Evolutionary conservation across 176 grass and related monocot genomes (phyloP).

Genomic region (Phragmites australis): DNA sequence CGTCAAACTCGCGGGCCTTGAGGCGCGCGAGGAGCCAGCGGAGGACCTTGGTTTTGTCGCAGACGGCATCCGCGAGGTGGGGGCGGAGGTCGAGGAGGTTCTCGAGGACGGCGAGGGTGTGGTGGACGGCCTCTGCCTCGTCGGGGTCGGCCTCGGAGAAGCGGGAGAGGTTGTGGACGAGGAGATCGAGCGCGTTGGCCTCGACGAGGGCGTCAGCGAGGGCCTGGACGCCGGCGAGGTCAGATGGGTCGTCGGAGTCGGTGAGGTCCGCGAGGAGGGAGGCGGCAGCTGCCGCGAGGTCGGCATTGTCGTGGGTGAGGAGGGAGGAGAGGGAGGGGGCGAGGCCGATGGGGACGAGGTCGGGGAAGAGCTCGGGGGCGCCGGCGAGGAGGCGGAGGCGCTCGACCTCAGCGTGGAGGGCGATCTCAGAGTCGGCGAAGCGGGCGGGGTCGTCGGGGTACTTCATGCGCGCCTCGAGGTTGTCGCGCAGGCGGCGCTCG

Average conservation of each 20-base stretch:
- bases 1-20: constrained; percentile 84
- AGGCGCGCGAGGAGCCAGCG: constrained; percentile 79
- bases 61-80: constrained; percentile 74
- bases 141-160: constrained; percentile 81
- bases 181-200: constrained; percentile 80
- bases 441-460: constrained; percentile 76
- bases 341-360: constrained; percentile 67
- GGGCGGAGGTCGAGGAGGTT: constrained; percentile 87
- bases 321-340: constrained; percentile 74
- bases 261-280: constrained; percentile 91
- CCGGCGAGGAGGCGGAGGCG: constrained; percentile 79
- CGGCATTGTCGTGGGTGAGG: constrained; percentile 82
- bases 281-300: constrained; percentile 73
- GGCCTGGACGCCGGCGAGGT: constrained; percentile 57
- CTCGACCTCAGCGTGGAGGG: constrained; percentile 81
- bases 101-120: constrained; percentile 75
- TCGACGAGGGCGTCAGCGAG: constrained; percentile 73
- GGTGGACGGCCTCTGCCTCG: constrained; percentile 75
- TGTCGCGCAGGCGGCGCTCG: constrained; percentile 83
- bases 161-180: constrained; percentile 82
- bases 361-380: constrained; percentile 81
- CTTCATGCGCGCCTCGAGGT: constrained; percentile 97
- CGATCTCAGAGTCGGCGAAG: constrained; percentile 85
- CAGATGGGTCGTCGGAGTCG: constrained; percentile 65
- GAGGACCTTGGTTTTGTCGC: constrained; percentile 79